Percentiles rank a stretch among this genome's conserved stretches.
Conservation (phyloP, 129 eudicot genomes). For the Escallonia rubra region DNA sequence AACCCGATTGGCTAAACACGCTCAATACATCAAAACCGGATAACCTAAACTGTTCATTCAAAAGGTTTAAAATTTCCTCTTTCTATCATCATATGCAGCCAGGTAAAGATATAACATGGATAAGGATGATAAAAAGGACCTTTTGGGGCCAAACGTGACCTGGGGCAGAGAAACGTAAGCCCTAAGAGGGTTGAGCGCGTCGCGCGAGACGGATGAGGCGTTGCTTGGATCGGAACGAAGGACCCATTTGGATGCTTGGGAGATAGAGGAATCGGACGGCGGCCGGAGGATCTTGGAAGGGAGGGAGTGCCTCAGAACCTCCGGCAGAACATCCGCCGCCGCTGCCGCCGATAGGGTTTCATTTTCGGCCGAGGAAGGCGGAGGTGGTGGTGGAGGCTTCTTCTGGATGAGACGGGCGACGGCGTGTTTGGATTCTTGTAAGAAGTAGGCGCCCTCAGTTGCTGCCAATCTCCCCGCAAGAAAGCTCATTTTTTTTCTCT, state of each 20-base stretch:
- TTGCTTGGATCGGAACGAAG: constrained; percentile 20
- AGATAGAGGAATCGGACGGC: constrained; percentile 43
- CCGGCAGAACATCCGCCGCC: constrained; percentile 74
- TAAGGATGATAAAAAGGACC: constrained; percentile 24
- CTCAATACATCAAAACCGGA: not conserved
- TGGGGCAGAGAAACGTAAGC: constrained; percentile 77
- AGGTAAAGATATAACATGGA: not conserved
- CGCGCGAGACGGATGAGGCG: constrained; percentile 38
- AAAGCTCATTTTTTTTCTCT: constrained; percentile 51
- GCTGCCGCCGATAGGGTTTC: not conserved
- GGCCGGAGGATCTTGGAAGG: constrained; percentile 55
- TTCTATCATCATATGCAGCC: too few relatives aligned
- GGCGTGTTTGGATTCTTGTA: constrained; percentile 88
- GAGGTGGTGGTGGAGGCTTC: constrained; percentile 10
- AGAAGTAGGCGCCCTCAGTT: constrained; percentile 75
- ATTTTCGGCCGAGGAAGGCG: constrained; percentile 10
- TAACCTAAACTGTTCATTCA: too few relatives aligned
- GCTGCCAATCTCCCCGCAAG: constrained; percentile 83
- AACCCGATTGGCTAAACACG: not conserved
- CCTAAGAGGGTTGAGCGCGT: constrained; percentile 77
- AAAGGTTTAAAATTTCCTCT: too few relatives aligned
- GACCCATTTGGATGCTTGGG: constrained; percentile 62
- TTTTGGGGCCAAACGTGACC: constrained; percentile 91
- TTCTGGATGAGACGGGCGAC: constrained; percentile 52
- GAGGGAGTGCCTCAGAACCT: constrained; percentile 65